These are phyloP conservation scores for Fraxinus albicans DNA, from an alignment of 305 asterid species.

Conservation along the genomic window DNA sequence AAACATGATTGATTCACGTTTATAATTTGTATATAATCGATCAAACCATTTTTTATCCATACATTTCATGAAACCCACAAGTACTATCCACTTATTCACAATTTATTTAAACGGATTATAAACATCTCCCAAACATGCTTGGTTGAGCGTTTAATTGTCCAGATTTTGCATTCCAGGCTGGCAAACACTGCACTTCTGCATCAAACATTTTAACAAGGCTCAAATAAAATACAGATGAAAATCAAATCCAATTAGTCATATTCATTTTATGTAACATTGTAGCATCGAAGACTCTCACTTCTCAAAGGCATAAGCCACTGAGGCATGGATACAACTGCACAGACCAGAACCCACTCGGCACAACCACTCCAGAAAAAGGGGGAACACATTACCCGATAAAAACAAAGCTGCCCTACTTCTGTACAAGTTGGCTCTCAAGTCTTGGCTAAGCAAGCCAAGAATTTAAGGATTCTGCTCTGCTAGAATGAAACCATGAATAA, in stretches of 20 bases:
- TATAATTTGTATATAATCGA: no score
- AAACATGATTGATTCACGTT: background rate
- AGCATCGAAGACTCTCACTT: background rate
- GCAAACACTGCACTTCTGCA: background rate
- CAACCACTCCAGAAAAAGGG: background rate
- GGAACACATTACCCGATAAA: background rate
- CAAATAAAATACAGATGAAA: background rate
- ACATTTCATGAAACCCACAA: background rate
- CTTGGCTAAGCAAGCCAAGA: background rate
- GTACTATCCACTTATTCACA: background rate
- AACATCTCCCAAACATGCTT: background rate
- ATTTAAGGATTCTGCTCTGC: conserved; percentile 5
- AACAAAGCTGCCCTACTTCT: background rate
- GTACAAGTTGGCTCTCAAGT: background rate
- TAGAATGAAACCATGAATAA: conserved; percentile 23
- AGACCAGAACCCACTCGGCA: background rate
- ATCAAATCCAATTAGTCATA: background rate
- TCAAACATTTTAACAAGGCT: background rate
- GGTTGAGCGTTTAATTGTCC: background rate
- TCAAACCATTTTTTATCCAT: no score
- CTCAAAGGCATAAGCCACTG: background rate
- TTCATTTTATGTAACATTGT: background rate
- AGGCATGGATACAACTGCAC: background rate
- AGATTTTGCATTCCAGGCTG: background rate
- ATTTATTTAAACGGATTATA: no score